Evolutionary conservation across 495 filamentous ascomycete genomes (phyloP), one percentile per base, ranked within the genome.

Genomic region (Chaetomium tenue): DNA sequence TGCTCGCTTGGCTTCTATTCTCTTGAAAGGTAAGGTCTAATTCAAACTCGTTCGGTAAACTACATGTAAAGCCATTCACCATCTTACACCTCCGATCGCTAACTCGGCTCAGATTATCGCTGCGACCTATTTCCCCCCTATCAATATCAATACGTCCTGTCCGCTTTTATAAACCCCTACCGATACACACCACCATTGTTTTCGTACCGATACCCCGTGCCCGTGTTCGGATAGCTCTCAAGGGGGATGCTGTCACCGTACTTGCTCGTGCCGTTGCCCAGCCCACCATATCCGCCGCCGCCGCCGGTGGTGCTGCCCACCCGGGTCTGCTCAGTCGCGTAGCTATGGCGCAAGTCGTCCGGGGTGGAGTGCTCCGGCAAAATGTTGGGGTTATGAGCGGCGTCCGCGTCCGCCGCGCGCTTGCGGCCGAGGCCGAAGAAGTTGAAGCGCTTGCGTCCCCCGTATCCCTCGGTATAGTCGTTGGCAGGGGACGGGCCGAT

Each of bases 401-500:
- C 26, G 33, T 39, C 66, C 26, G 40, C 22, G 15, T 15, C 60
- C 0, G 18, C 37, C 11, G 16, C 42, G 30, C 54, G 52, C 26
- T 67, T 64, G 12, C 71, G 68, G 46, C 72, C 25, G n/a, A 55
- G 63, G 48, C 71, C 67, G 58, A 78, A 78, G 47, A 71, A 68
- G 56, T 69, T 69, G 50, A 70, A 69, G 4, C 73, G 30, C 30
- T 53, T 55, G 13, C 72, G 72, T 13, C 76, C 81, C 65, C 81
- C 81, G 58, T 77, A 85, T 58, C 90, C 91, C 30, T 83, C 86
- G 22, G 68, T 67, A 59, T 65, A 70, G 44, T 64, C 50, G 47
- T 70, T 93, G 58, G 83, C 80, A 9, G 91, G 90, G 64, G 85
- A 83, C 26, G 91, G 90, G 44, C 89, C 91, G 78, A 87, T 91